These are phyloP conservation scores for Boechera divaricarpa DNA, from an alignment of 345 rosid species.

Conservation along the genomic window DNA sequence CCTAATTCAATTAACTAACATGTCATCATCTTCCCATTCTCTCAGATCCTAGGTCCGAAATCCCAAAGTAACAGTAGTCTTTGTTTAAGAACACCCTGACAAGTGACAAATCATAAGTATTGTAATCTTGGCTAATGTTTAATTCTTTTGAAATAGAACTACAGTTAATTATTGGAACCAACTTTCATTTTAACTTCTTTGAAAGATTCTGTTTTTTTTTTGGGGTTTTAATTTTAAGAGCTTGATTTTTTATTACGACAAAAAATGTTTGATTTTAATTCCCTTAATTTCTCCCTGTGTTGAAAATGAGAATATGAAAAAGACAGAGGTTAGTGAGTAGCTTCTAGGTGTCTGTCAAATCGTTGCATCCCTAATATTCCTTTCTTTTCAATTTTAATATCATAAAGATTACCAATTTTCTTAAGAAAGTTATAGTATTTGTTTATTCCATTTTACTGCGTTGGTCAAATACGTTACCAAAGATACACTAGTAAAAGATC, in stretches of 20 bases:
- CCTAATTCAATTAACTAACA: constrained; percentile 17
- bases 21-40: constrained; percentile 13
- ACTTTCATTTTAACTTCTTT: not conserved
- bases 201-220: too few relatives aligned
- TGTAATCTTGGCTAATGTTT: constrained; percentile 21
- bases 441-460: constrained; percentile 32
- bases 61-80: constrained; percentile 10
- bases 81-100: constrained; percentile 14
- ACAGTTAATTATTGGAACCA: not conserved
- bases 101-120: not conserved
- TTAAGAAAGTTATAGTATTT: not conserved
- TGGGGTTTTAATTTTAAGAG: not conserved
- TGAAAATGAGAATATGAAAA: constrained; percentile 8
- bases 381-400: constrained; percentile 7
- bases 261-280: not conserved
- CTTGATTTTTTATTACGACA: not conserved
- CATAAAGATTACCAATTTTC: constrained; percentile 26
- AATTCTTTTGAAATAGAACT: not conserved
- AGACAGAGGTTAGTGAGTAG: constrained; percentile 17
- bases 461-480: constrained; percentile 37
- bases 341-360: constrained; percentile 40
- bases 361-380: constrained; percentile 39
- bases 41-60: constrained; percentile 16
- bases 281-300: not conserved
- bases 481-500: constrained; percentile 21